Base-by-base conservation (phyloP, 2,329 filamentous ascomycete genomes). In the Diaporthe amygdali region DNA sequence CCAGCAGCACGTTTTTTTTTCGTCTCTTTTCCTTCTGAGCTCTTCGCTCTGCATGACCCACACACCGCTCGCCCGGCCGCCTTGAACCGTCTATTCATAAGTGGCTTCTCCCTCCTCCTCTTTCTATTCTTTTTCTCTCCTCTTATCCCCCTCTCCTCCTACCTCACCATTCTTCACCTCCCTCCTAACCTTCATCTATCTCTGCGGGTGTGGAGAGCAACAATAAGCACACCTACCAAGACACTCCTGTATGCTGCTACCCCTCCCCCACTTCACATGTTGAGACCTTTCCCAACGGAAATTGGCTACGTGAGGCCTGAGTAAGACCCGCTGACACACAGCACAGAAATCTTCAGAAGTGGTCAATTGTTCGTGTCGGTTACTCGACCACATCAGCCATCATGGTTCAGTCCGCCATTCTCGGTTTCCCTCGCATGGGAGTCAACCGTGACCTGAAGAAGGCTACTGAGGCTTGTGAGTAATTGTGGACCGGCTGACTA, bases 341-440 rank as follows among this genome's bases (percentile, higher is more conserved):
- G 30, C n/a, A 17, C 47, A 72, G 72, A 51, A 44, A 49, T 15
- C 9, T 39, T 8, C 63, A 44, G 47, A 73, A 70, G 51, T 70
- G 49, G 51, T 66, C 72, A 72, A 52, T 72, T 70, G 70, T 67
- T 56, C 67, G 67, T 56, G 69, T 72, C 70, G 44, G 41, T 32
- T 72, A 41, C 12, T 72, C 52, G 41, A 59, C 64, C 51, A 51
- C 70, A 54, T 70, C 80, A 80, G 78, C 75, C 82, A 89, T 82
- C 74, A 90, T 90, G 89, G 89, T 90, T 83, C 87, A 90, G 81
- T 90, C 89, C 76, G 87, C 96, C 78, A 90, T 99, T 84, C 93
- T 99, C 84, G 96, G 96, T 87, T 99, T 99, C 91, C 96, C 96
- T 84, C 96, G 96, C 83, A 98, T 98, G 94, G 96, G 96, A 87